Evolutionary conservation across 2,329 filamentous ascomycete genomes (phyloP).

Genomic region (Aureobasidium lini): DNA sequence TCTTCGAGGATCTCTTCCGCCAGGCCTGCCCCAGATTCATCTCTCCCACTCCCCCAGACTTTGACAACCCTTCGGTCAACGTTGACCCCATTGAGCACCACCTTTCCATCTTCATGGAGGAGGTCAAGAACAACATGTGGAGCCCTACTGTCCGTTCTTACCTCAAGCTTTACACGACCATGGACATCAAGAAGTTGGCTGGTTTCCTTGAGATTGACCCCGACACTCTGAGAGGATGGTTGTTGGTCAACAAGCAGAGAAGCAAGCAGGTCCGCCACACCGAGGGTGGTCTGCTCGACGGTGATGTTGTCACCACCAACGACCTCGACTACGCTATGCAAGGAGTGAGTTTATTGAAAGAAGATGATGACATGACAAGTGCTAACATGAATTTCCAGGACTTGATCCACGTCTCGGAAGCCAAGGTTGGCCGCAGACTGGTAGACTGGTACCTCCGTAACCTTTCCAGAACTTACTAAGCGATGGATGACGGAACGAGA

Average conservation of each 20-base stretch:
- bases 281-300: slow-evolving; percentile 82
- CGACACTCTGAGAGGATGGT: slow-evolving; percentile 89
- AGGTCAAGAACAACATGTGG: slow-evolving; percentile 99
- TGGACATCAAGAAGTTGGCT: slow-evolving; percentile 97
- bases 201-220: slow-evolving; percentile 95
- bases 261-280: slow-evolving; percentile 93
- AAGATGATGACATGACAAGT: background rate
- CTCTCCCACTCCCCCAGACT: slow-evolving; percentile 91
- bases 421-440: slow-evolving; percentile 92
- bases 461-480: slow-evolving; percentile 81
- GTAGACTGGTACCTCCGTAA: slow-evolving; percentile 99
- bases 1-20: slow-evolving; percentile 98
- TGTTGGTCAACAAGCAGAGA: slow-evolving; percentile 97
- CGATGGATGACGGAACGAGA: background rate
- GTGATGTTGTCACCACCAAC: slow-evolving; percentile 85
- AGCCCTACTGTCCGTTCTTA: slow-evolving; percentile 97
- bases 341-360: slow-evolving; percentile 54
- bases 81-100: slow-evolving; percentile 97
- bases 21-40: slow-evolving; percentile 99
- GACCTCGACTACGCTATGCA: slow-evolving; percentile 97
- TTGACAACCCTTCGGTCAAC: slow-evolving; percentile 93
- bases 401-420: slow-evolving; percentile 96
- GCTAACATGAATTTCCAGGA: slow-evolving; percentile 50
- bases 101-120: slow-evolving; percentile 96
- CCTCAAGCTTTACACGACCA: slow-evolving; percentile 97